A percentile compares a stretch with the other conserved stretches of the same genome.
Conservation (phyloP, 2,329 filamentous ascomycete species). For the Taxawa tesnikishii region DNA sequence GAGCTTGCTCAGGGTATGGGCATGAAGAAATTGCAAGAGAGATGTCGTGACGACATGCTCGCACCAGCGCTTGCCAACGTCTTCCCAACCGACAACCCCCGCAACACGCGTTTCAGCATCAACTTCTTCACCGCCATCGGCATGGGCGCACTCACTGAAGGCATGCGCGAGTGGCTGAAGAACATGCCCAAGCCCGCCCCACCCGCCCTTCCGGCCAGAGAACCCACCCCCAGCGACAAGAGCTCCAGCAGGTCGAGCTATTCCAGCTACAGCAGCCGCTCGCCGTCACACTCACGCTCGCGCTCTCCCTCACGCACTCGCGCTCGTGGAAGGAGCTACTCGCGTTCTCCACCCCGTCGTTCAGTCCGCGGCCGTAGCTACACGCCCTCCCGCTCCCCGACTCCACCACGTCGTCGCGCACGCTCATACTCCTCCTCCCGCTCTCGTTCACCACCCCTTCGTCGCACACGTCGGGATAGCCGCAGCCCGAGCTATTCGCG, state of each 20-base stretch:
- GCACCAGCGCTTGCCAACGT: constrained; percentile 70
- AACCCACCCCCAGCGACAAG: constrained; percentile 50
- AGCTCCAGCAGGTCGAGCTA: constrained; percentile 74
- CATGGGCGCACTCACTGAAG: constrained; percentile 88
- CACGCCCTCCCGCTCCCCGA: constrained; percentile 7
- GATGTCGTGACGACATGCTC: constrained; percentile 66
- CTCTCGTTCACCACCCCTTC: constrained; percentile 17
- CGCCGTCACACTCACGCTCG: constrained; percentile 15
- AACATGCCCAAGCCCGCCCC: constrained; percentile 78
- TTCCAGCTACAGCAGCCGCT: constrained; percentile 48
- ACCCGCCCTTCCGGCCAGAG: constrained; percentile 48
- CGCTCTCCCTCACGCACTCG: constrained; percentile 15
- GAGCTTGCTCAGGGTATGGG: constrained; percentile 80
- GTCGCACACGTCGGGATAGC: no score
- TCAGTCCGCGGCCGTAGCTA: constrained; percentile 8
- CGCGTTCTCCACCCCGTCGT: constrained; percentile 17
- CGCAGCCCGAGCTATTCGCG: constrained; percentile 12
- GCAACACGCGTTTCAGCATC: constrained; percentile 92
- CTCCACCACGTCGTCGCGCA: constrained; percentile 7
- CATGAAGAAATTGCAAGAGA: constrained; percentile 63
- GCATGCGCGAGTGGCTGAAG: constrained; percentile 82
- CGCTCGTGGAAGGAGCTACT: constrained; percentile 10
- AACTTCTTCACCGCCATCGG: constrained; percentile 99
- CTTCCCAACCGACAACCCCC: constrained; percentile 79
- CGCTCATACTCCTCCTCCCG: constrained; percentile 6